Conservation (phyloP, 345 rosid genomes). For the Noccaea bulbosa region DNA sequence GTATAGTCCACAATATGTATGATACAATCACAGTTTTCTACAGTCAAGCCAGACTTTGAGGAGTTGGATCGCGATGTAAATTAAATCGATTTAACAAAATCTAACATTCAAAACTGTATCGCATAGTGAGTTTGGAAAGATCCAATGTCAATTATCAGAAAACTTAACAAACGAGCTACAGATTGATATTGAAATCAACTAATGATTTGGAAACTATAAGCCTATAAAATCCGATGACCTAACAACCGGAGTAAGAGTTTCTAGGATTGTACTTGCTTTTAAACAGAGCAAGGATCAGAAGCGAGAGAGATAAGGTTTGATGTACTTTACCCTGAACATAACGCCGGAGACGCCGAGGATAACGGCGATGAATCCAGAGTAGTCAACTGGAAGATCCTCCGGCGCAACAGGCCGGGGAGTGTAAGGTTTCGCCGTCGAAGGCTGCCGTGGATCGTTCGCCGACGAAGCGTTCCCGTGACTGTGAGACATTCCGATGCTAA, state of each 20-base stretch:
- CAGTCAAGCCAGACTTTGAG: background rate
- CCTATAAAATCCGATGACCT: constrained; percentile 16
- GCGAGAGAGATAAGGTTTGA: constrained; percentile 15
- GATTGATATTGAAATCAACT: background rate
- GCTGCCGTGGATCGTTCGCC: constrained; percentile 88
- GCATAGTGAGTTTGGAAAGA: background rate
- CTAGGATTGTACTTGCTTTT: background rate
- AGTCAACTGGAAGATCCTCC: constrained; percentile 93
- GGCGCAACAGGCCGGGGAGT: constrained; percentile 53
- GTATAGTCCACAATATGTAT: background rate
- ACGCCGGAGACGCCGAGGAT: constrained; percentile 87
- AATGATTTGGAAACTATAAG: background rate
- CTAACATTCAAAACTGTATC: background rate
- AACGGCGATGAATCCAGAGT: constrained; percentile 93
- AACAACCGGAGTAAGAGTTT: constrained; percentile 14
- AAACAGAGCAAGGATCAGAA: background rate
- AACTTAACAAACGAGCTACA: constrained; percentile 19
- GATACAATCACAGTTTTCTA: constrained; percentile 6
- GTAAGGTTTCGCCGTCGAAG: constrained; percentile 75
- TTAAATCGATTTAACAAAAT: background rate
- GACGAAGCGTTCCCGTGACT: constrained; percentile 52
- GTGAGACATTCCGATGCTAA: constrained; percentile 53
- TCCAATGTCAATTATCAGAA: constrained; percentile 5
- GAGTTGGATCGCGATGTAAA: background rate
- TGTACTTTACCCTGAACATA: constrained; percentile 76